A percentile compares a stretch with the other conserved stretches of the same genome.
phyloP scores from a whole-genome alignment of 352 stramenopile species.

The Pythium insidiosum region DNA sequence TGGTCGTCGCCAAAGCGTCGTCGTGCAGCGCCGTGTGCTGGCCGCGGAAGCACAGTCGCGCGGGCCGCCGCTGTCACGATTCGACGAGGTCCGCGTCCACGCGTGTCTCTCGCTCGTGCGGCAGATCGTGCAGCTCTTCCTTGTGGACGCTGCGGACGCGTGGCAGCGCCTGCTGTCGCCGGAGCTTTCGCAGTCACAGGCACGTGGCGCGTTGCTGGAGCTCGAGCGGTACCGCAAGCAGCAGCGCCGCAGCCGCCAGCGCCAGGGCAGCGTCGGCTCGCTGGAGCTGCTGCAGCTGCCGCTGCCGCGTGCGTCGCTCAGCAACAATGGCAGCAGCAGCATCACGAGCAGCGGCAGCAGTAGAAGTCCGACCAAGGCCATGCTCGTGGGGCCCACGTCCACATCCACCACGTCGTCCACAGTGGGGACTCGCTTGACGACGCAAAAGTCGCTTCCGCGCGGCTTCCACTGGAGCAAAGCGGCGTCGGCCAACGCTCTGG shows the following conservation, averaged over 20 bases:
- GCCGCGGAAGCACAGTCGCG: not conserved
- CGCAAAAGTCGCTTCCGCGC: too few species aligned
- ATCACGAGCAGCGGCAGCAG: not conserved
- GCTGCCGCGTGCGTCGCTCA: constrained; percentile 12
- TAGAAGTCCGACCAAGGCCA: too few species aligned
- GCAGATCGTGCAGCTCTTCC: constrained; percentile 51
- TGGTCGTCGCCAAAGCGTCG: too few species aligned
- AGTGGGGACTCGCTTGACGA: too few species aligned
- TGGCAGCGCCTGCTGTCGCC: constrained; percentile 48
- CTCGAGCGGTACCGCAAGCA: constrained; percentile 48
- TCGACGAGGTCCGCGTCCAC: constrained; percentile 49
- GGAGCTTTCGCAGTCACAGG: constrained; percentile 28
- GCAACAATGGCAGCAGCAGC: not conserved
- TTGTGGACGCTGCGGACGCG: constrained; percentile 21
- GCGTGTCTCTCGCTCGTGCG: constrained; percentile 40
- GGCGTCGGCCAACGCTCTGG: too few species aligned
- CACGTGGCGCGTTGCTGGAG: constrained; percentile 36
- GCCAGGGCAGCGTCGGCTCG: constrained; percentile 14
- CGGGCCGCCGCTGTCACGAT: constrained; percentile 11
- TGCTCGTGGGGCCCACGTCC: too few species aligned
- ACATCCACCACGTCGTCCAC: too few species aligned
- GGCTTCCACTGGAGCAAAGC: too few species aligned
- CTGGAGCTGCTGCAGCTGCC: constrained; percentile 18
- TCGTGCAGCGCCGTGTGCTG: too few species aligned
- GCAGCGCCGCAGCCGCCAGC: constrained; percentile 32